Percentiles rank a stretch among this genome's conserved stretches.
Evolutionary conservation across 495 filamentous ascomycete species (phyloP).

Genomic region (Hypoxylon intermedium): DNA sequence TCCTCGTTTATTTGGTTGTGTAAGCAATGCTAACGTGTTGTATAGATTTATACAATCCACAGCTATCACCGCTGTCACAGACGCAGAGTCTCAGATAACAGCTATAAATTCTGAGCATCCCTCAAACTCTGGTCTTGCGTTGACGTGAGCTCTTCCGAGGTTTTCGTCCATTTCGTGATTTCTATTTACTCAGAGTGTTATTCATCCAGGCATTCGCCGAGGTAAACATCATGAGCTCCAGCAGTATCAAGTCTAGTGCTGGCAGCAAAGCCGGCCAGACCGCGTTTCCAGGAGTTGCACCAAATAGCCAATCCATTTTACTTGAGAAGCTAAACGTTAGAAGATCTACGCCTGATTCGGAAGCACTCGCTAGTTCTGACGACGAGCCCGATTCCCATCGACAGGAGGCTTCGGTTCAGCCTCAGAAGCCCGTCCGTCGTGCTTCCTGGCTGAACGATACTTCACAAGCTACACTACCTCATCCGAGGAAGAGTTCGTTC

Average conservation of each 20-base stretch:
- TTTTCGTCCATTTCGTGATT: too few species aligned
- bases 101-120: slow-evolving; percentile 8
- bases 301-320: slow-evolving; percentile 65
- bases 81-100: slow-evolving; percentile 3
- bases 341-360: slow-evolving; percentile 85
- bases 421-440: slow-evolving; percentile 61
- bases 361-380: slow-evolving; percentile 90
- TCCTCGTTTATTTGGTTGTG: slow-evolving; percentile 8
- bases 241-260: slow-evolving; percentile 49
- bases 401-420: slow-evolving; percentile 55
- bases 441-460: slow-evolving; percentile 69
- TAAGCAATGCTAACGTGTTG: slow-evolving; percentile 21
- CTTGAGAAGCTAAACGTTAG: slow-evolving; percentile 79
- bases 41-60: slow-evolving; percentile 23
- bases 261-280: slow-evolving; percentile 51
- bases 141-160: too few species aligned
- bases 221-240: slow-evolving; percentile 55
- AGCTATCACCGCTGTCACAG: slow-evolving; percentile 14
- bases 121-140: too few species aligned
- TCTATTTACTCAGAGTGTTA: slow-evolving; percentile 17
- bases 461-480: slow-evolving; percentile 51
- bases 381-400: slow-evolving; percentile 74
- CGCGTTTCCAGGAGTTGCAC: slow-evolving; percentile 45
- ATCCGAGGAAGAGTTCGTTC: slow-evolving; percentile 65
- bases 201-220: slow-evolving; percentile 18